Percentiles rank a stretch among this genome's conserved stretches.
Conservation (phyloP, 2,329 filamentous ascomycete species). For the Pseudogymnoascus sp. region DNA sequence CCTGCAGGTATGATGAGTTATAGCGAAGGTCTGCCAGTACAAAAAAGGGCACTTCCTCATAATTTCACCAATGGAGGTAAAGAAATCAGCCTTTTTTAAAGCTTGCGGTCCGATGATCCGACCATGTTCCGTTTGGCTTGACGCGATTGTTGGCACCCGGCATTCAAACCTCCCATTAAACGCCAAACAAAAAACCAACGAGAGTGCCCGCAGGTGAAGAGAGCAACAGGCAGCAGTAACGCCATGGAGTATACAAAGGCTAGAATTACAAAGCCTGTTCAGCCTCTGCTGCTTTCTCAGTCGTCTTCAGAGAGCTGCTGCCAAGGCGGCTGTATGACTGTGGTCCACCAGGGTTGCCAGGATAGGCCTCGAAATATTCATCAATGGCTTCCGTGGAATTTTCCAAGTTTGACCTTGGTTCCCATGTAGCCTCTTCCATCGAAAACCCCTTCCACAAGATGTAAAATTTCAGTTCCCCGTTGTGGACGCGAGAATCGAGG, state of each 20-base stretch:
- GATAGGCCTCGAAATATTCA: not conserved
- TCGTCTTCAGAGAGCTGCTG: not conserved
- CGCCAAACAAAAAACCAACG: not conserved
- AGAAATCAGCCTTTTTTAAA: not conserved
- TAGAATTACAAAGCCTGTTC: not conserved
- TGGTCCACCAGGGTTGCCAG: not conserved
- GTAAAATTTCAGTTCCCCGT: slow-evolving; percentile 10
- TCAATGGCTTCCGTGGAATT: slow-evolving; percentile 13
- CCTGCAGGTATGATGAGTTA: not conserved
- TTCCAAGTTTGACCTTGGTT: slow-evolving; percentile 14
- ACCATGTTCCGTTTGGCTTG: not conserved
- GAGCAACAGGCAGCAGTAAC: not conserved
- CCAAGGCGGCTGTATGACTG: not conserved
- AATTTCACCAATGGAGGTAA: not conserved
- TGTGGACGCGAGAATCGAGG: slow-evolving; percentile 12
- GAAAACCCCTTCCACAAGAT: slow-evolving; percentile 18
- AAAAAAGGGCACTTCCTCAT: not conserved
- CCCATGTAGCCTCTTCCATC: slow-evolving; percentile 15
- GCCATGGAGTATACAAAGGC: not conserved
- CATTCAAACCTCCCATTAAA: not conserved
- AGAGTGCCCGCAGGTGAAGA: not conserved
- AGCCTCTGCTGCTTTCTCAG: not conserved
- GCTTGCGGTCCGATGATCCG: not conserved
- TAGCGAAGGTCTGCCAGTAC: not conserved
- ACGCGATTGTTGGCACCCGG: not conserved